These are phyloP conservation scores for Paraphoma sp. DNA, from an alignment of 2,329 filamentous ascomycete genomes.

Conservation along the genomic window DNA sequence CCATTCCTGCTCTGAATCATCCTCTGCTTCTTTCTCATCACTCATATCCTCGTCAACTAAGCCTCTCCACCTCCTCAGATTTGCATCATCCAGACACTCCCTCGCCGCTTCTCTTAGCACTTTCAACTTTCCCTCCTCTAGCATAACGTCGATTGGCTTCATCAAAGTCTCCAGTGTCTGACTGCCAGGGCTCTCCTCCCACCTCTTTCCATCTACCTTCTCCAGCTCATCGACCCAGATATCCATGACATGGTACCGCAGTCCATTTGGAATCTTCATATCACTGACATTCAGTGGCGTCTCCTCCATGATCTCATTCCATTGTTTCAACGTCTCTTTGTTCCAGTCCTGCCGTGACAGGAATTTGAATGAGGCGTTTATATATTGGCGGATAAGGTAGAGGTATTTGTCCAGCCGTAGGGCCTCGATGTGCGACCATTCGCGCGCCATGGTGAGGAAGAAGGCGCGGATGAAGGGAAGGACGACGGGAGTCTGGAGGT, in stretches of 20 bases:
- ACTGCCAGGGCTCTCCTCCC: constrained; percentile 42
- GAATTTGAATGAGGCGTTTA: constrained; percentile 71
- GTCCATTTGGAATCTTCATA: constrained; percentile 75
- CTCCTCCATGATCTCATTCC: constrained; percentile 56
- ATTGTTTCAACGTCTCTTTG: constrained; percentile 47
- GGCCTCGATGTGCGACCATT: constrained; percentile 60
- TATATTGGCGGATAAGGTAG: constrained; percentile 78
- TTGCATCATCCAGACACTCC: constrained; percentile 75
- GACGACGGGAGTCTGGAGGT: constrained; percentile 57
- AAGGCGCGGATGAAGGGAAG: constrained; percentile 57
- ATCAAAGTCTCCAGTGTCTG: constrained; percentile 58
- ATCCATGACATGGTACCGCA: constrained; percentile 87
- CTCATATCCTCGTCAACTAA: constrained; percentile 47
- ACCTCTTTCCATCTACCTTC: constrained; percentile 63
- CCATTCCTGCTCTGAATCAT: constrained; percentile 68
- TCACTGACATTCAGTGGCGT: constrained; percentile 55
- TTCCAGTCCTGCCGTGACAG: constrained; percentile 54
- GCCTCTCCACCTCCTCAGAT: constrained; percentile 68
- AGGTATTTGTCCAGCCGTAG: constrained; percentile 87
- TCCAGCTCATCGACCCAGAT: constrained; percentile 91
- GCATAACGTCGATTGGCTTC: constrained; percentile 63
- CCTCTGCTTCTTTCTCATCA: constrained; percentile 47
- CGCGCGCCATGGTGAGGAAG: constrained; percentile 59
- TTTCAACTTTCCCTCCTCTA: constrained; percentile 68
- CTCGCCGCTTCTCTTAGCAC: constrained; percentile 72